These are phyloP conservation scores for Yarrowia deformans DNA, from an alignment of 805 yeast genomes.

Conservation along the genomic window DNA sequence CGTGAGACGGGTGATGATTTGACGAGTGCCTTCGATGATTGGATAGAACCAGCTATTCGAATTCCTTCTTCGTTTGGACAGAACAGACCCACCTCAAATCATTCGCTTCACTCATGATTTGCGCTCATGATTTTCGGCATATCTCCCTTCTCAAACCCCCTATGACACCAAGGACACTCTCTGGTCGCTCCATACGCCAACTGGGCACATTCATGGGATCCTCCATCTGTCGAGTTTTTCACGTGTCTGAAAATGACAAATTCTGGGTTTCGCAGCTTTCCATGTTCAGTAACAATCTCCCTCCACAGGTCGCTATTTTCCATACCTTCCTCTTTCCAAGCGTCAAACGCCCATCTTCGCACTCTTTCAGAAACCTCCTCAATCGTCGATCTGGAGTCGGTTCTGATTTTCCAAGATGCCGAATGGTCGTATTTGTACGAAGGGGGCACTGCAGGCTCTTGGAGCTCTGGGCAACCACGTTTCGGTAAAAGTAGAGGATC, in stretches of 20 bases:
- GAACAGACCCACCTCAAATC: no score
- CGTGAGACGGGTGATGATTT: no score
- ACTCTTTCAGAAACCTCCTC: conserved; percentile 2
- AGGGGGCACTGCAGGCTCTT: not conserved
- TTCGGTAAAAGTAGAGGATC: not conserved
- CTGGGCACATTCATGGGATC: not conserved
- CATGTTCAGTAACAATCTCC: not conserved
- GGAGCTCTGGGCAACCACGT: not conserved
- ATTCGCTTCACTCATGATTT: not conserved
- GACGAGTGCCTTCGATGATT: no score
- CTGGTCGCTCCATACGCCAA: not conserved
- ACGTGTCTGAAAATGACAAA: conserved; percentile 1
- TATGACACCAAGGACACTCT: conserved; percentile 5
- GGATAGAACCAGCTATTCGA: no score
- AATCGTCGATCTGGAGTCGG: not conserved
- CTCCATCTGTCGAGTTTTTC: conserved; percentile 5
- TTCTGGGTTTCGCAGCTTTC: not conserved
- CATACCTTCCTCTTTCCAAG: not conserved
- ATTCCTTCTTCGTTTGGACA: no score
- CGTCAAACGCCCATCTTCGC: not conserved
- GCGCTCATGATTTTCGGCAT: not conserved
- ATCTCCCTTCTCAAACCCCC: not conserved
- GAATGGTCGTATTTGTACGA: conserved; percentile 12
- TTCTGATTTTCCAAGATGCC: not conserved
- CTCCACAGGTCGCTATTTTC: not conserved